phyloP scores from a whole-genome alignment of 352 stramenopile genomes.

The Phytophthora tentaculata region DNA sequence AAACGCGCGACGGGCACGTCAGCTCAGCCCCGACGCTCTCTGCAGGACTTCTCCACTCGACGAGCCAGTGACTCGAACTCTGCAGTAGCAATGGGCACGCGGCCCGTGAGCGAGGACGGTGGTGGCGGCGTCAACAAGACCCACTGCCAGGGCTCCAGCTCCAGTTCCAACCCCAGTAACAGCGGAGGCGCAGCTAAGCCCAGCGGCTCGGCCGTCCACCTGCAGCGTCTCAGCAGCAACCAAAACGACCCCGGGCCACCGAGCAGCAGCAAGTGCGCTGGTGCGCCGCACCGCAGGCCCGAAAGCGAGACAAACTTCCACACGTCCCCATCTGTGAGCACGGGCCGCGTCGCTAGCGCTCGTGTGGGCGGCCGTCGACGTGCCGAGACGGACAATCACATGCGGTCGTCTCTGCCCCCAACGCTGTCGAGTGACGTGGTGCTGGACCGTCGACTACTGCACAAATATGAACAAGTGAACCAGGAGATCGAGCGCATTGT shows the following conservation, averaged over 20 bases:
- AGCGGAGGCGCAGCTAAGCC: conserved; percentile 9
- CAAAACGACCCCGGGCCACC: not conserved
- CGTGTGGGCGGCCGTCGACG: conserved; percentile 29
- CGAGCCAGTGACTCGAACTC: conserved; percentile 10
- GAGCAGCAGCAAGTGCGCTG: conserved; percentile 14
- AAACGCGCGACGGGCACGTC: conserved; percentile 22
- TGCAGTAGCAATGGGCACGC: conserved; percentile 31
- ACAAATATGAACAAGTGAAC: conserved; percentile 82
- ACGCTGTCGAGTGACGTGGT: conserved; percentile 44
- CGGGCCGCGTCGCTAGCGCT: conserved; percentile 21
- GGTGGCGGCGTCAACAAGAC: conserved; percentile 7
- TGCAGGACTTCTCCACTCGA: conserved; percentile 2
- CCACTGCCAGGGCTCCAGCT: conserved; percentile 6
- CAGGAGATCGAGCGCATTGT: conserved; percentile 77
- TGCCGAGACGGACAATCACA: conserved; percentile 41
- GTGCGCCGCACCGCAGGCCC: conserved; percentile 1
- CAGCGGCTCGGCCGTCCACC: conserved; percentile 11
- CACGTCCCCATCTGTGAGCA: conserved; percentile 10
- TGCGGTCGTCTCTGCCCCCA: conserved; percentile 44
- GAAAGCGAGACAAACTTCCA: conserved; percentile 20
- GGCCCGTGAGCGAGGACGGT: conserved; percentile 35
- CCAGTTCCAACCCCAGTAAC: conserved; percentile 2
- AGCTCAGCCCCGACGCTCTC: conserved; percentile 10
- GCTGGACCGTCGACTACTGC: conserved; percentile 67
- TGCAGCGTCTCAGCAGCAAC: conserved; percentile 24